A percentile compares a stretch with the other conserved stretches of the same genome.
These are phyloP conservation scores for Rhynchosporium graminicola DNA, from an alignment of 2,329 filamentous ascomycete genomes.

Conservation along the genomic window DNA sequence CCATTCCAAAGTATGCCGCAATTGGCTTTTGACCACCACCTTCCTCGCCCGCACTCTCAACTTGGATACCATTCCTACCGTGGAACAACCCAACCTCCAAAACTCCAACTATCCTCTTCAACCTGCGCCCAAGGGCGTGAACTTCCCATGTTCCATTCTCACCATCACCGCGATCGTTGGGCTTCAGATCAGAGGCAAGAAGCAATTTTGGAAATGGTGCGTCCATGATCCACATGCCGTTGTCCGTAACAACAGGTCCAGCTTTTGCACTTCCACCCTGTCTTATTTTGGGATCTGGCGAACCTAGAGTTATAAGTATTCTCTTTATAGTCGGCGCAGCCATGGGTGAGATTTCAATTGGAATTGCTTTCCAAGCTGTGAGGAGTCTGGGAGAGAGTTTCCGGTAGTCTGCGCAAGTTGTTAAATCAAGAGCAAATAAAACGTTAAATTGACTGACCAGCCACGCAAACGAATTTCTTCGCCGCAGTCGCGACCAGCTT, in stretches of 20 bases:
- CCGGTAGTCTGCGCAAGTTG: conserved; percentile 68
- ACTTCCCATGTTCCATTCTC: conserved; percentile 78
- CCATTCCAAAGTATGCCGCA: conserved; percentile 92
- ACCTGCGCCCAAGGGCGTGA: conserved; percentile 66
- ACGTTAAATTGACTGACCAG: conserved; percentile 56
- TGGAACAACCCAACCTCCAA: conserved; percentile 91
- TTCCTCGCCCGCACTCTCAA: conserved; percentile 57
- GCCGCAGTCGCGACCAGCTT: conserved; percentile 88
- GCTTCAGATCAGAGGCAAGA: conserved; percentile 54
- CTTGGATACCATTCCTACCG: conserved; percentile 74
- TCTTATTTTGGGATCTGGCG: conserved; percentile 68
- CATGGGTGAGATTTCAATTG: conserved; percentile 90
- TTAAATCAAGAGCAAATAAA: not conserved
- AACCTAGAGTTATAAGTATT: conserved; percentile 73
- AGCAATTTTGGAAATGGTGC: conserved; percentile 80
- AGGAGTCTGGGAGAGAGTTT: conserved; percentile 80
- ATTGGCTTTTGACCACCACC: conserved; percentile 85
- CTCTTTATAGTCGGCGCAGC: conserved; percentile 75
- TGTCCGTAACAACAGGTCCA: conserved; percentile 81
- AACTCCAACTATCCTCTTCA: conserved; percentile 83
- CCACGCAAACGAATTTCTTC: conserved; percentile 84
- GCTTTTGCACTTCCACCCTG: conserved; percentile 75
- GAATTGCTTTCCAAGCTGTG: conserved; percentile 79
- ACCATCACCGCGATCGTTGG: conserved; percentile 51
- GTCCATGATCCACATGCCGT: conserved; percentile 88